Base-by-base conservation (phyloP, 2,329 filamentous ascomycete genomes). In the Trichoderma sp. region DNA sequence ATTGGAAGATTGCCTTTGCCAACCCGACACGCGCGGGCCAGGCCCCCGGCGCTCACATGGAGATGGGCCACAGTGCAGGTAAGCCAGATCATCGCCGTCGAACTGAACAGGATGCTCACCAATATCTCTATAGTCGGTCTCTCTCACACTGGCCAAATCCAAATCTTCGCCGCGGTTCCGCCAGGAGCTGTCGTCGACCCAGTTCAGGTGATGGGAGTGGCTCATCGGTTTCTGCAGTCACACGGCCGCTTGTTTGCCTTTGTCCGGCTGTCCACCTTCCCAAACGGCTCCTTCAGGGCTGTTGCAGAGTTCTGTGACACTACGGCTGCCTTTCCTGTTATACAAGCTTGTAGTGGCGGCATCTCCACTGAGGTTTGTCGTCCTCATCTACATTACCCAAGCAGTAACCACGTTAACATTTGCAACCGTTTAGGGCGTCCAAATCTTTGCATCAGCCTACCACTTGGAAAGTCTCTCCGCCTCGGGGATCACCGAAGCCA, bases 181-280 rank as follows among this genome's bases (percentile, higher is more conserved):
- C 64, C 68, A 7, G 68, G 68, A 6, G 58, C 66, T 2, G 50
- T 67, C 3, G 39, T 68, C 7, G 70, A 74, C 30, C 51, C 71
- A 52, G 56, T 78, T 5, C 79, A 83, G 59, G 69, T 77, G 1
- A 73, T 76, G n/a, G 73, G 75, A 39, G 68, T 69, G 3, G 69
- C 72, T 0, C 70, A 71, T 51, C 67, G 72, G 3, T 69, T 82
- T 15, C 73, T 88, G 3, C 75, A 79, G 17, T 70, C 72, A 0
- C 79, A 85, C 58, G 85, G 85, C 0, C 79, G 81, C 12, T 71
- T 88, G 0, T 85, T 83, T 68, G 83, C 84, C 0, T 81, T 85
- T 68, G 77, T 83, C 56, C 77, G 77, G 39, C 73, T 78, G 14
- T 70, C 74, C 15, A 77, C 75, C 14, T 77, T 78, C 7, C 76